These are phyloP conservation scores for Crithidia fasciculata DNA, from an alignment of 208 protist species.

Conservation along the genomic window DNA sequence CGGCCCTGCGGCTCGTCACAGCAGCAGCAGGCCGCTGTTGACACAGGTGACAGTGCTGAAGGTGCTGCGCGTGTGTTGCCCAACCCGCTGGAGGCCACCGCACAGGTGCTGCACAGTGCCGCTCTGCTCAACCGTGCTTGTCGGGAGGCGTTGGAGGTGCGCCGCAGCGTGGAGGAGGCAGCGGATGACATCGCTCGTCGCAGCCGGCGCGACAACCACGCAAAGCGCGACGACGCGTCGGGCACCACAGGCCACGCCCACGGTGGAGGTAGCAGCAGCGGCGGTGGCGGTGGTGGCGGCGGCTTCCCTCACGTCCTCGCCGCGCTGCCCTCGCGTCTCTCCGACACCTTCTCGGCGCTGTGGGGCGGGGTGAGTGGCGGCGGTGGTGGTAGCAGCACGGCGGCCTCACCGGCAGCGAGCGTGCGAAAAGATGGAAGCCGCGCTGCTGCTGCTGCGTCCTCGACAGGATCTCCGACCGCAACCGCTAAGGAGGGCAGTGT, in stretches of 20 bases:
- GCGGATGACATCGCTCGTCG: background rate
- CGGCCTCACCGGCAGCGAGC: background rate
- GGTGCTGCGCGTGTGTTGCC: background rate
- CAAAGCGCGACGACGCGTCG: background rate
- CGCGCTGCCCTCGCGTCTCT: conserved; percentile 25
- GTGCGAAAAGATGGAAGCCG: too few relatives aligned
- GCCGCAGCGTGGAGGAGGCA: background rate
- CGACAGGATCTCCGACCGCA: background rate
- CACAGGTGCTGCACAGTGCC: conserved; percentile 15
- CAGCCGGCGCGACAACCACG: conserved; percentile 5
- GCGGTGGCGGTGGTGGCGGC: background rate
- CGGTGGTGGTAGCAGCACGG: background rate
- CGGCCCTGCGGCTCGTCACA: conserved; percentile 12
- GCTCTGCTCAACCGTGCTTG: conserved; percentile 30
- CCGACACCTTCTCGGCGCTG: conserved; percentile 29
- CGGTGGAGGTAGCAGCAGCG: background rate
- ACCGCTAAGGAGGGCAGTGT: background rate
- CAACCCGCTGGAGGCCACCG: conserved; percentile 26
- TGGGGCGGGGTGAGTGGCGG: conserved; percentile 14
- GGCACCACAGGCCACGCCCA: background rate
- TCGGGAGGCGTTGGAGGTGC: conserved; percentile 13
- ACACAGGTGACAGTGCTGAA: background rate
- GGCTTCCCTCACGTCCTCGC: conserved; percentile 25
- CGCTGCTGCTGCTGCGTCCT: too few relatives aligned
- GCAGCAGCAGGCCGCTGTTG: conserved; percentile 12